Conservation (phyloP, 257 asterid genomes). For the Osmanthus fragrans region DNA sequence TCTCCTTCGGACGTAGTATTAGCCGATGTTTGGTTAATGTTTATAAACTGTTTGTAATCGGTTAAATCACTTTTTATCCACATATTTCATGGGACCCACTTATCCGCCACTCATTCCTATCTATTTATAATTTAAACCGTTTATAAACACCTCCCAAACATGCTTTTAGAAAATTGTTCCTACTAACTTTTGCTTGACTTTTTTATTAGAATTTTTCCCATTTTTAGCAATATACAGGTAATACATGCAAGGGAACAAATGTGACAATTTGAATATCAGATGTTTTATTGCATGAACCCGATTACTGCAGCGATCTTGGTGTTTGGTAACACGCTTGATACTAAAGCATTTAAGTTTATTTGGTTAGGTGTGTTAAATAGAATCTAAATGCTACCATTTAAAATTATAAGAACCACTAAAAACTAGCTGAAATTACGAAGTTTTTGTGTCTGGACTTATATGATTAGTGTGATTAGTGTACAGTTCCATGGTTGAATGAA, state of each 20-base stretch:
- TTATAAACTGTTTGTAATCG: no score
- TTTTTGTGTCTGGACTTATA: neutral
- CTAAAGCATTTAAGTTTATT: neutral
- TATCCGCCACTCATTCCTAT: no score
- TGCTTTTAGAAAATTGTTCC: neutral
- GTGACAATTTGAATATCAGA: neutral
- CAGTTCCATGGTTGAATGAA: no score
- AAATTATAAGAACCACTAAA: neutral
- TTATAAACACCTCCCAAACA: neutral
- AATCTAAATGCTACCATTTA: neutral
- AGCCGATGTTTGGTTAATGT: no score
- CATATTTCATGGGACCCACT: no score
- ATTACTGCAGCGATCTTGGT: neutral
- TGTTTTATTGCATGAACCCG: neutral
- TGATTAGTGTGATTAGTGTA: no score
- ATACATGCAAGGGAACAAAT: neutral
- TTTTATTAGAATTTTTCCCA: neutral
- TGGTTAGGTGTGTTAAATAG: neutral
- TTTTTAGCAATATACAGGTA: neutral
- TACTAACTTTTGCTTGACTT: neutral
- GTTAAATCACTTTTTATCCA: no score
- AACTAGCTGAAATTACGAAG: neutral
- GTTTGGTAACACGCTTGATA: neutral
- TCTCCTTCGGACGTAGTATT: neutral
- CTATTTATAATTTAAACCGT: no score